These are phyloP conservation scores for Kwoniella dejecticola DNA, from an alignment of 768 basidiomycete species.

Conservation along the genomic window DNA sequence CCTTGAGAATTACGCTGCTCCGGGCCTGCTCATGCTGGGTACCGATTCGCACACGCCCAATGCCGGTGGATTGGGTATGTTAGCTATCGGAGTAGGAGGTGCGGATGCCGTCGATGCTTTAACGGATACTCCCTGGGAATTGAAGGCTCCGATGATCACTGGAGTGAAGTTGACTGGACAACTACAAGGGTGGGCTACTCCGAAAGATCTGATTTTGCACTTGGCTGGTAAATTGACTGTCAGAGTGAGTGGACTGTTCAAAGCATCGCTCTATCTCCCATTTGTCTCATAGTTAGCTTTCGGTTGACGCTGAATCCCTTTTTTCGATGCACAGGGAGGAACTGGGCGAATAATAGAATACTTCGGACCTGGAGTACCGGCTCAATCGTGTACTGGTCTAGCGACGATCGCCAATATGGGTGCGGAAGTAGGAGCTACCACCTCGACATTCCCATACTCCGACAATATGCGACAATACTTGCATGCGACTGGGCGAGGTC, in stretches of 20 bases:
- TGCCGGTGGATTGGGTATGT: slow-evolving; percentile 91
- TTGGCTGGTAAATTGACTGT: slow-evolving; percentile 93
- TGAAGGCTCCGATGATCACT: slow-evolving; percentile 79
- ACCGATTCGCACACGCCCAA: slow-evolving; percentile 96
- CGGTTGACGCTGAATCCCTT: neutral
- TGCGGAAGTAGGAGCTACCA: slow-evolving; percentile 99
- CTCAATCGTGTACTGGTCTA: slow-evolving; percentile 90
- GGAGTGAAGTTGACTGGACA: slow-evolving; percentile 87
- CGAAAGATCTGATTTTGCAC: slow-evolving; percentile 94
- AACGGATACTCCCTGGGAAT: slow-evolving; percentile 97
- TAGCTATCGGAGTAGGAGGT: slow-evolving; percentile 98
- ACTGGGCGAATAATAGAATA: slow-evolving; percentile 96
- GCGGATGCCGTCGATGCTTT: slow-evolving; percentile 93
- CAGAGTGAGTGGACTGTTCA: slow-evolving; percentile 69
- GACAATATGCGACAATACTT: slow-evolving; percentile 85
- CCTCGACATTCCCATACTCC: slow-evolving; percentile 96
- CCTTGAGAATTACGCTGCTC: slow-evolving; percentile 94
- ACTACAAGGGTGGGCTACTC: slow-evolving; percentile 85
- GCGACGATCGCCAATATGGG: slow-evolving; percentile 99
- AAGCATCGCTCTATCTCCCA: neutral
- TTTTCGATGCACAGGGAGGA: slow-evolving; percentile 68
- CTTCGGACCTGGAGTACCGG: slow-evolving; percentile 85
- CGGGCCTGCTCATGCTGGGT: slow-evolving; percentile 80
- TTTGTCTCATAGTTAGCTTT: neutral
- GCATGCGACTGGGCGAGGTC: slow-evolving; percentile 79